Evolutionary conservation across 495 filamentous ascomycete genomes (phyloP).

Genomic region (Collariella sp.): DNA sequence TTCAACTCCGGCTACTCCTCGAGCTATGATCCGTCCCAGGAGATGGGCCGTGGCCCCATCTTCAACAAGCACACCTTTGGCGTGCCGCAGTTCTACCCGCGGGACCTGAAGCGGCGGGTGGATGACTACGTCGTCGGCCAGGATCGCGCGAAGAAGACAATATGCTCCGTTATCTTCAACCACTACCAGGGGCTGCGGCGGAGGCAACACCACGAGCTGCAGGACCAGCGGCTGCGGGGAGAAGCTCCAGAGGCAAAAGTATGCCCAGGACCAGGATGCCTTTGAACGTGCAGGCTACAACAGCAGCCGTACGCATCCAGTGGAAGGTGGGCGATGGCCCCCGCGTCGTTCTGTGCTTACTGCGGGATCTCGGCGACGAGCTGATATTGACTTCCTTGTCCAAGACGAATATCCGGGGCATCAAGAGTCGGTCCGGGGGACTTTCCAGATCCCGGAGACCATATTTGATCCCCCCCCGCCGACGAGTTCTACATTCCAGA

Average conservation of each 20-base stretch:
- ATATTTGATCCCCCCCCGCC: slow-evolving; percentile 6
- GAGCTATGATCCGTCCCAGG: slow-evolving; percentile 63
- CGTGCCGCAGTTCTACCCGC: slow-evolving; percentile 68
- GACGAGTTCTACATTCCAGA: slow-evolving; percentile 36
- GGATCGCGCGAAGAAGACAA: slow-evolving; percentile 88
- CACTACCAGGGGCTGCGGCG: slow-evolving; percentile 88
- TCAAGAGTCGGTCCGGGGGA: slow-evolving; percentile 47
- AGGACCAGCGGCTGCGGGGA: slow-evolving; percentile 55
- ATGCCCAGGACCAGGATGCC: slow-evolving; percentile 35
- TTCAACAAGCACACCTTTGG: slow-evolving; percentile 44
- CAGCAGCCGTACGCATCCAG: slow-evolving; percentile 29
- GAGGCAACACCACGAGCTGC: slow-evolving; percentile 67
- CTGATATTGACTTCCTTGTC: slow-evolving; percentile 24
- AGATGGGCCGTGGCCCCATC: slow-evolving; percentile 41
- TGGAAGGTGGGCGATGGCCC: slow-evolving; percentile 42
- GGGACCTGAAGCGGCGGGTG: slow-evolving; percentile 76
- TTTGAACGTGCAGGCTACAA: slow-evolving; percentile 23
- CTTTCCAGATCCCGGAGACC: slow-evolving; percentile 22
- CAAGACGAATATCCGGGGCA: slow-evolving; percentile 78
- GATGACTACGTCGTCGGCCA: slow-evolving; percentile 97
- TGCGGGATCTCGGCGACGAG: slow-evolving; percentile 14
- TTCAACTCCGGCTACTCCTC: slow-evolving; percentile 53
- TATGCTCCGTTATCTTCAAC: slow-evolving; percentile 92
- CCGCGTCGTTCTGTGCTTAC: slow-evolving; percentile 19
- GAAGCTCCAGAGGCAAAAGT: slow-evolving; percentile 38